Evolutionary conservation across 176 grass and related monocot species (phyloP).

Genomic region (Phragmites australis): DNA sequence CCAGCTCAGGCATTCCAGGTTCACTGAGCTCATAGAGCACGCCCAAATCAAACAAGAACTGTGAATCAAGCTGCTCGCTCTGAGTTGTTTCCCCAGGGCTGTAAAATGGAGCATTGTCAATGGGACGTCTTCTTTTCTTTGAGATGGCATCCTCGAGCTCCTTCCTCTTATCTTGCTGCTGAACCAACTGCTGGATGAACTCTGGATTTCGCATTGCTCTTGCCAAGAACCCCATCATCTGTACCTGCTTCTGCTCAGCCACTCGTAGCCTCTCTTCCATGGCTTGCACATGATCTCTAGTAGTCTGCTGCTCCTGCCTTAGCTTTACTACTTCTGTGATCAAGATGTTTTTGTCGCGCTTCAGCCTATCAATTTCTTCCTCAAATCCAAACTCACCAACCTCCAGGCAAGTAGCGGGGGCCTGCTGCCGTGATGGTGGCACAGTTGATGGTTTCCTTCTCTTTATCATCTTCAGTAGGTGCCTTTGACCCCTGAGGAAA

Average conservation of each 20-base stretch:
- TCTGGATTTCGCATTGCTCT: slow-evolving; percentile 72
- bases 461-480: slow-evolving; percentile 81
- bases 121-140: slow-evolving; percentile 75
- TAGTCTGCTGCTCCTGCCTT: slow-evolving; percentile 74
- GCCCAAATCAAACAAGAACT: slow-evolving; percentile 39
- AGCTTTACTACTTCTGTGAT: slow-evolving; percentile 82
- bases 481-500: slow-evolving; percentile 78
- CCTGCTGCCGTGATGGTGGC: slow-evolving; percentile 33
- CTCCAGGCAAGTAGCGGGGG: slow-evolving; percentile 53
- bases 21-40: slow-evolving; percentile 24
- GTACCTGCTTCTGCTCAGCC: slow-evolving; percentile 73
- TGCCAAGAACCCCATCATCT: slow-evolving; percentile 85
- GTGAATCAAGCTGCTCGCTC: slow-evolving; percentile 34
- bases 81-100: slow-evolving; percentile 29
- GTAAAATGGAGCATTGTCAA: slow-evolving; percentile 54
- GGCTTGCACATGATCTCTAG: slow-evolving; percentile 59
- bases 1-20: slow-evolving; percentile 35
- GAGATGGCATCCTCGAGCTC: slow-evolving; percentile 79
- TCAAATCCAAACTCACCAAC: slow-evolving; percentile 80
- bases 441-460: slow-evolving; percentile 64
- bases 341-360: slow-evolving; percentile 74
- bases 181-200: slow-evolving; percentile 68
- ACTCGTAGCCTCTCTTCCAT: slow-evolving; percentile 66
- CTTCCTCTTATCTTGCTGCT: slow-evolving; percentile 80
- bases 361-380: slow-evolving; percentile 74